Percentiles rank a stretch among this genome's conserved stretches.
Evolutionary conservation across 2,329 filamentous ascomycete genomes (phyloP).

Genomic region (Neoascochyta sp.): DNA sequence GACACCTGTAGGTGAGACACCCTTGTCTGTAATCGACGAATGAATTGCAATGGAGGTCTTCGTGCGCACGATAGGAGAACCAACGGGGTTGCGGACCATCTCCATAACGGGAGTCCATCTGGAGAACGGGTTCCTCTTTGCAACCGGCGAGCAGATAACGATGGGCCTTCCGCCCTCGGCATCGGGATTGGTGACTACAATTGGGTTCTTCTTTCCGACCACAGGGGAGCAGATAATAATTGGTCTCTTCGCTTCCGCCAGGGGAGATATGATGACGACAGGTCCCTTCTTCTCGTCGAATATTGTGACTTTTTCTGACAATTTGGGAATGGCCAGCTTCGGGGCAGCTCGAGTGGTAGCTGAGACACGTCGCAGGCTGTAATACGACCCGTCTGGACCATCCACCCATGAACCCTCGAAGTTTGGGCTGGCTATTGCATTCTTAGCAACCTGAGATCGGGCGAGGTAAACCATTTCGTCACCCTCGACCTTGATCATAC

Average conservation of each 20-base stretch:
- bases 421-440: slow-evolving; percentile 16
- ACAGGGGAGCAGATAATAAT: slow-evolving; percentile 24
- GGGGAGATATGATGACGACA: slow-evolving; percentile 18
- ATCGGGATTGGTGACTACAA: slow-evolving; percentile 17
- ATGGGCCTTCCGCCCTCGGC: slow-evolving; percentile 16
- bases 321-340: slow-evolving; percentile 13
- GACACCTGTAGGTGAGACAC: slow-evolving; percentile 8
- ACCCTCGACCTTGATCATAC: slow-evolving; percentile 35
- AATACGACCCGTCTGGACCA: slow-evolving; percentile 24
- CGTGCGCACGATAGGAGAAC: slow-evolving; percentile 18
- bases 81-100: slow-evolving; percentile 19
- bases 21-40: slow-evolving; percentile 13
- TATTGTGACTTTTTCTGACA: slow-evolving; percentile 16
- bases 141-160: slow-evolving; percentile 18
- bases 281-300: slow-evolving; percentile 21
- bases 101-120: slow-evolving; percentile 17
- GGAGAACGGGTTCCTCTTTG: slow-evolving; percentile 9
- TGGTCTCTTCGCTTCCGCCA: slow-evolving; percentile 19
- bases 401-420: slow-evolving; percentile 27
- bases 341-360: slow-evolving; percentile 3
- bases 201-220: slow-evolving; percentile 20
- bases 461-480: slow-evolving; percentile 27
- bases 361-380: slow-evolving; percentile 18
- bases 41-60: slow-evolving; percentile 18
- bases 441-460: slow-evolving; percentile 23